Evolutionary conservation across 2,329 filamentous ascomycete genomes (phyloP).

Genomic region (Aspergillus terreus): DNA sequence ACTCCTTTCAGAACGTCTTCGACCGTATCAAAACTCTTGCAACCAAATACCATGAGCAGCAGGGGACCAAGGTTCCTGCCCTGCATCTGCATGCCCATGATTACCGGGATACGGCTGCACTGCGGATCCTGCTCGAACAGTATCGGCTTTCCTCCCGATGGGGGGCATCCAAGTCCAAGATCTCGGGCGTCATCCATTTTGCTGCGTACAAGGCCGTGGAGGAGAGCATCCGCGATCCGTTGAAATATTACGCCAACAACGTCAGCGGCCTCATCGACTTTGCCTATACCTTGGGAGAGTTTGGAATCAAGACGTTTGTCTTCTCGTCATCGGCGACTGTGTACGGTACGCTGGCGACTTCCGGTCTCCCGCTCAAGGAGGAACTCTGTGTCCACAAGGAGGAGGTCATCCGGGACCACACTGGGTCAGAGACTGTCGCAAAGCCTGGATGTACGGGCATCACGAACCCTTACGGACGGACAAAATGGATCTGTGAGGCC

Average conservation of each 20-base stretch:
- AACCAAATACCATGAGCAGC: conserved; percentile 32
- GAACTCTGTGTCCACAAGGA: conserved; percentile 54
- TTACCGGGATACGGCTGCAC: conserved; percentile 43
- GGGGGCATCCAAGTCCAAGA: conserved; percentile 45
- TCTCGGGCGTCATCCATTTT: conserved; percentile 65
- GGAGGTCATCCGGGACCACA: conserved; percentile 42
- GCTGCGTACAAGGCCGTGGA: conserved; percentile 65
- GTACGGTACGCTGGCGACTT: conserved; percentile 55
- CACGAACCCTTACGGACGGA: conserved; percentile 63
- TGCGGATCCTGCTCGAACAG: conserved; percentile 42
- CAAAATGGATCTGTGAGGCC: conserved; percentile 66
- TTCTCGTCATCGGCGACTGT: conserved; percentile 67
- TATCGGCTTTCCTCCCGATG: conserved; percentile 35
- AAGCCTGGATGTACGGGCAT: conserved; percentile 54
- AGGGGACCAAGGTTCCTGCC: conserved; percentile 40
- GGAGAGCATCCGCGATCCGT: conserved; percentile 58
- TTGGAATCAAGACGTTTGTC: conserved; percentile 62
- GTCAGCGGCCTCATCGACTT: conserved; percentile 62
- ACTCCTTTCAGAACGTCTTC: conserved; percentile 34
- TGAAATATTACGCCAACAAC: conserved; percentile 67
- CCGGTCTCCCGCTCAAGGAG: conserved; percentile 52
- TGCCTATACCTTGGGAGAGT: conserved; percentile 54
- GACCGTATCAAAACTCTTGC: conserved; percentile 33
- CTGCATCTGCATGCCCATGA: conserved; percentile 48
- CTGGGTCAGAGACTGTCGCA: conserved; percentile 41